These are phyloP conservation scores for Draba incana DNA, from an alignment of 345 rosid species.

Conservation along the genomic window DNA sequence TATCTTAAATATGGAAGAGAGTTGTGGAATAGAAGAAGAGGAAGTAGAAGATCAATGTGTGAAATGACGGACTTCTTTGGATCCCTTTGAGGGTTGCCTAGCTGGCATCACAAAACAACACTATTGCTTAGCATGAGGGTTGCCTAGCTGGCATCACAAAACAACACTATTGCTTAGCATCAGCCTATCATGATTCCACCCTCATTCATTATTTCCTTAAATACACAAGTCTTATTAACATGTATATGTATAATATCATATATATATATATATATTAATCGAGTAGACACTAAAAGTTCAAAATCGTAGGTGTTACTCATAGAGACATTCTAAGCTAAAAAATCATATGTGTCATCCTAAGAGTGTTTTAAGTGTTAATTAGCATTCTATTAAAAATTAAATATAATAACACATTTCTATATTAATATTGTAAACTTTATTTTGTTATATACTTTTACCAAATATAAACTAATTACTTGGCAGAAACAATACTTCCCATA, in stretches of 20 bases:
- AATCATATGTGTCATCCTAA: no score
- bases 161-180: constrained; percentile 26
- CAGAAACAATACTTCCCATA: no score
- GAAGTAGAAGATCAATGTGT: not conserved
- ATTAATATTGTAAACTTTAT: no score
- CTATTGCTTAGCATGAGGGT: constrained; percentile 11
- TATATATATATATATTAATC: no score
- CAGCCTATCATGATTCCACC: constrained; percentile 35
- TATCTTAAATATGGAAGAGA: constrained; percentile 44
- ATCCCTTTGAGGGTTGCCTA: constrained; percentile 23
- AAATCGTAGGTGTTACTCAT: no score
- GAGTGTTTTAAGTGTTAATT: no score
- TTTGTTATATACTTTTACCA: no score
- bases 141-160: constrained; percentile 42
- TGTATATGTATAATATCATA: not conserved
- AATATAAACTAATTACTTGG: no score
- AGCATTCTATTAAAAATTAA: no score
- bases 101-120: constrained; percentile 43
- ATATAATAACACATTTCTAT: no score
- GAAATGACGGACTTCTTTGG: constrained; percentile 38
- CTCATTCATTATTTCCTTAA: constrained; percentile 36
- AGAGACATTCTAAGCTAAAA: no score
- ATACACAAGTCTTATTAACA: constrained; percentile 1
- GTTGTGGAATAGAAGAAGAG: constrained; percentile 17
- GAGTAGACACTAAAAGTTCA: no score